Base-by-base conservation (phyloP, 1,284 basidiomycete genomes). In the Pseudozyma thailandica region DNA sequence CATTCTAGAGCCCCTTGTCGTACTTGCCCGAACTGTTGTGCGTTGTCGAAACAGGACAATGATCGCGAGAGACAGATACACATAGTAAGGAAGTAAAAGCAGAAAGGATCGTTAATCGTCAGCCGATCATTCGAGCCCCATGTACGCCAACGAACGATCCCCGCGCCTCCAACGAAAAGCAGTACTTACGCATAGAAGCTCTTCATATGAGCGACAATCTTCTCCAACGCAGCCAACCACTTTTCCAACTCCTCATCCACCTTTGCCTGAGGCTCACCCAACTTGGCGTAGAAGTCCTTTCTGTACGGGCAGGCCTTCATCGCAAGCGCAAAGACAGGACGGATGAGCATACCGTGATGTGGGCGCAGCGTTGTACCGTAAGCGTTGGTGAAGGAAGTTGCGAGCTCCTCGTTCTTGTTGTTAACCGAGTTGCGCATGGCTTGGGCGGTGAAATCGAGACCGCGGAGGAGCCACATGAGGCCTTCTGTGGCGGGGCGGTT, bases 261-360 rank as follows among this genome's bases (percentile, higher is more conserved):
- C 74, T 88, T 88, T 28, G 89, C 90, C 48, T 87, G 85, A 2
- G 91, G 86, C 43, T 88, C 86, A 20, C 92, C 92, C 45, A 98
- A 88, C 84, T 96, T 97, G 44, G 86, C 86, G 84, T 94, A 97
- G 84, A 98, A 95, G 75, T 90, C 90, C 16, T 87, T 88, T 61
- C 94, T 91, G 84, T 92, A 92, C 0, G 95, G 95, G 85, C 94
- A 97, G 0, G 94, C 93, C 81, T 91, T 96, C 92, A 98, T 93
- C 6, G 95, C 95, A 44, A 94, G 88, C 92, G 88, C 81, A 84
- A 98, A 98, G 37, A 95, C 81, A 16, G 90, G 90, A 80, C 90
- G 90, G 50, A 96, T 89, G 72, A 98, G 84, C 79, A 98, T 92
- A 74, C 89, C 91, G 85, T 98, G 95, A 85, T 90, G 89, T 81